phyloP scores from a whole-genome alignment of 2,329 filamentous ascomycete genomes.

The Emericellopsis cladophorae region DNA sequence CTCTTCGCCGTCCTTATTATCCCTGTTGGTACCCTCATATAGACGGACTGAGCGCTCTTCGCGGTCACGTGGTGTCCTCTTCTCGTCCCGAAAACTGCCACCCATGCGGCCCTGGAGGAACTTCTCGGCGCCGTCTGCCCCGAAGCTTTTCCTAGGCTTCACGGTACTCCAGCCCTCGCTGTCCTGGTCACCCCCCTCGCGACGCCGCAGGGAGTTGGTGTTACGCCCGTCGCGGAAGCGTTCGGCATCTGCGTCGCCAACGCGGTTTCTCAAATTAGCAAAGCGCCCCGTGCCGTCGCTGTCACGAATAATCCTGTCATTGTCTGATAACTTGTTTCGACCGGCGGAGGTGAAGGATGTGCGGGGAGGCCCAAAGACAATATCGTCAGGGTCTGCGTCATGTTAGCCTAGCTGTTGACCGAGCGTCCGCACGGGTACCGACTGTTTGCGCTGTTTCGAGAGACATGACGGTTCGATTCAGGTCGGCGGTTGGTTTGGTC shows the following conservation, averaged over 20 bases:
- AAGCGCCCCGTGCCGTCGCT: slow-evolving; percentile 44
- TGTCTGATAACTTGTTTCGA: slow-evolving; percentile 40
- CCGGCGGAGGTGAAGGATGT: slow-evolving; percentile 74
- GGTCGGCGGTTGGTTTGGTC: slow-evolving; percentile 39
- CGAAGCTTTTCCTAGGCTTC: slow-evolving; percentile 62
- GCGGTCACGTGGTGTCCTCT: slow-evolving; percentile 35
- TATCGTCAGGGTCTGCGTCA: slow-evolving; percentile 57
- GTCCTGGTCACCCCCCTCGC: slow-evolving; percentile 42
- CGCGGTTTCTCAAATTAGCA: slow-evolving; percentile 38
- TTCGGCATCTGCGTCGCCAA: slow-evolving; percentile 36
- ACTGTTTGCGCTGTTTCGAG: slow-evolving; percentile 46
- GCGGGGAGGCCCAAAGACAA: slow-evolving; percentile 75
- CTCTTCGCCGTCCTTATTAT: slow-evolving; percentile 37
- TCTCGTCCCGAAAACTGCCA: slow-evolving; percentile 28
- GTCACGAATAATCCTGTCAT: slow-evolving; percentile 40
- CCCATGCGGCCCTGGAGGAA: slow-evolving; percentile 52
- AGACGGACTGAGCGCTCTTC: slow-evolving; percentile 43
- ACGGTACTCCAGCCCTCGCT: slow-evolving; percentile 64
- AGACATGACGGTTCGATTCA: slow-evolving; percentile 37
- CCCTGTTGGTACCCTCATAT: slow-evolving; percentile 36
- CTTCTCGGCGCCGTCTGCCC: slow-evolving; percentile 58
- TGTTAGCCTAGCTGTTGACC: neutral
- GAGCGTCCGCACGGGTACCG: slow-evolving; percentile 12
- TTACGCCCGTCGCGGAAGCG: slow-evolving; percentile 33
- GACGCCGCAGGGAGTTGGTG: slow-evolving; percentile 33